These are phyloP conservation scores for Colletotrichum godetiae DNA, from an alignment of 2,329 filamentous ascomycete genomes.

Conservation along the genomic window DNA sequence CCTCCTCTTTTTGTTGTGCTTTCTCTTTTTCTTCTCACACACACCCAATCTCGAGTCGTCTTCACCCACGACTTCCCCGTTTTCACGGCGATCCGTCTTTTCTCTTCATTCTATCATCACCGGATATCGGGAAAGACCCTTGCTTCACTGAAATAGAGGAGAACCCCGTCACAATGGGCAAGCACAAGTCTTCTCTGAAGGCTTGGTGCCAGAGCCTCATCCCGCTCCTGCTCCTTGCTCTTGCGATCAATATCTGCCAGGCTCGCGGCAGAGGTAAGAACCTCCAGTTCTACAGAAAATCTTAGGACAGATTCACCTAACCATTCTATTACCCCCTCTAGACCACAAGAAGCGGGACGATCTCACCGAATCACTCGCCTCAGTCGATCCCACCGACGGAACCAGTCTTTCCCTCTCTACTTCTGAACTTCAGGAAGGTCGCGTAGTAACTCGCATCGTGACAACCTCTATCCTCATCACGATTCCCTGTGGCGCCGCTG, in stretches of 20 bases:
- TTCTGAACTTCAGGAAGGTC: background rate
- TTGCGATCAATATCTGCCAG: background rate
- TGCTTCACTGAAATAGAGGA: background rate
- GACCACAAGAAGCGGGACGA: background rate
- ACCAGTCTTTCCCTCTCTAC: background rate
- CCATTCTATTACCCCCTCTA: background rate
- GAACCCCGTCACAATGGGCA: background rate
- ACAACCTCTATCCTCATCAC: slow-evolving; percentile 9
- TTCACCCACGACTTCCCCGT: background rate
- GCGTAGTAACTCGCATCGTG: slow-evolving; percentile 7
- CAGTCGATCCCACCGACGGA: background rate
- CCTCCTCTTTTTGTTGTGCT: background rate
- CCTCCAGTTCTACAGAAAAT: background rate
- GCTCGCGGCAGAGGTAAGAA: slow-evolving; percentile 6
- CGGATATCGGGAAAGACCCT: accelerated
- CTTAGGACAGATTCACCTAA: background rate
- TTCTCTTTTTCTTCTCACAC: background rate
- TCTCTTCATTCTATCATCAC: background rate
- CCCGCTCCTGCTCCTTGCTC: background rate
- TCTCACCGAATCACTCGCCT: no score
- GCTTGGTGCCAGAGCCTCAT: background rate
- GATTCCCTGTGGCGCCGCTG: background rate
- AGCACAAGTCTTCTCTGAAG: background rate
- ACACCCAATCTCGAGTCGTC: no score
- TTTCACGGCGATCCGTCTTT: background rate